Base-by-base conservation (phyloP, 2,329 filamentous ascomycete genomes). In the Botrytis byssoidea region DNA sequence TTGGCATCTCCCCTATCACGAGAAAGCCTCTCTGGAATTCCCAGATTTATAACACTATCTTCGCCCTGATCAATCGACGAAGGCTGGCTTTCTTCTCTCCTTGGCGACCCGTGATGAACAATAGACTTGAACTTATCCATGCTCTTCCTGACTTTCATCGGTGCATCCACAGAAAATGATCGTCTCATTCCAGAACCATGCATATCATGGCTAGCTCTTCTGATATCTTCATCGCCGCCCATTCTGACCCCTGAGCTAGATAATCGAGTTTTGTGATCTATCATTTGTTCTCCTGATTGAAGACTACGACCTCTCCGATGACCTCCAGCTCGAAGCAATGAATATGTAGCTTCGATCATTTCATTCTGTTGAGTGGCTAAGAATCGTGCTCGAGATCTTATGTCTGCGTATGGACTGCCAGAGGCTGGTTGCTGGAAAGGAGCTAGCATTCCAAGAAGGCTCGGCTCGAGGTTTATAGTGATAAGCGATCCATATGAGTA, bases 401-500 rank as follows among this genome's bases (percentile, higher is more conserved):
- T 92, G 78, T 94, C 91, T 22, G 90, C 87, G 0, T 90, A 87
- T 7, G 89, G 82, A 0, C 90, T 90, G 57, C 86, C 89, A n/a
- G 83, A 76, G 0, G 89, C 87, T 1, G 87, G 82, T 1, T 85
- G 81, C 37, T 93, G 82, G 42, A 97, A 88, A 0, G 85, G 82
- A 18, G 84, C 81, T 51, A 91, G 73, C 14, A 81, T 76, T 73
- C 77, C 74, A 10, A 79, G 79, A 0, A 81, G 74, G 0, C 85
- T 83, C 0, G 89, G 85, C 0, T 94, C 93, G 0, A 97, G 86
- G 73, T 91, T 89, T 0, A 88, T 90, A 3, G 93, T 90, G 57
- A 98, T 88, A 79, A 97, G 88, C 7, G 94, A 93, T 61, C 96
- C 96, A 81, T 98, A 98, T 0, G 94, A 97, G 81, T 98, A 98